Conservation (phyloP, 768 basidiomycete genomes). For the Mrakia blollopis region DNA sequence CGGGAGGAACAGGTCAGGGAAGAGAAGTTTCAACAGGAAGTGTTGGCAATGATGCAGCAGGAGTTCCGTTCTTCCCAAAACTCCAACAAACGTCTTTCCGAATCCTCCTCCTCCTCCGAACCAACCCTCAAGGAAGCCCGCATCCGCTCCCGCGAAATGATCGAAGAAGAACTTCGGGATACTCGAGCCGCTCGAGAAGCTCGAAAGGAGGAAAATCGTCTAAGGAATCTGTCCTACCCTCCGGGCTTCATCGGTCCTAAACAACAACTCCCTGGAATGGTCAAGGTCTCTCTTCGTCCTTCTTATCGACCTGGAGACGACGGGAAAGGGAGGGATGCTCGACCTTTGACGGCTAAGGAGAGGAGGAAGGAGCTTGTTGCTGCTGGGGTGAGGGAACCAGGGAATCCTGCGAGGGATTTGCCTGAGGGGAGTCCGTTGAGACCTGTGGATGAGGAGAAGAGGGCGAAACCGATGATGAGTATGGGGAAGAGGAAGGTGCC, state of each 20-base stretch:
- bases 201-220: too few relatives aligned
- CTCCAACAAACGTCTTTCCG: too few relatives aligned
- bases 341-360: slow-evolving; percentile 8
- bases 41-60: not conserved
- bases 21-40: not conserved
- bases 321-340: not conserved
- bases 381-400: not conserved
- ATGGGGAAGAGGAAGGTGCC: too few relatives aligned
- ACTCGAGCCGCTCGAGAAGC: not conserved
- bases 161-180: not conserved
- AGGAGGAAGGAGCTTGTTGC: not conserved
- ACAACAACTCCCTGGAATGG: not conserved
- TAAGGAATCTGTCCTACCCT: not conserved
- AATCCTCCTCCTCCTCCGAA: too few relatives aligned
- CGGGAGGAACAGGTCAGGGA: not conserved
- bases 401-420: slow-evolving; percentile 2
- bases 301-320: not conserved
- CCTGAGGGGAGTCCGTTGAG: not conserved
- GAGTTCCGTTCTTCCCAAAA: too few relatives aligned
- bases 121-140: too few relatives aligned
- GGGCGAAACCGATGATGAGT: too few relatives aligned
- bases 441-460: too few relatives aligned
- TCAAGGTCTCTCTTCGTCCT: not conserved
- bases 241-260: not conserved
- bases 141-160: not conserved